Conservation (phyloP, 164 flowering plant species). For the Chimonanthus praecox region DNA sequence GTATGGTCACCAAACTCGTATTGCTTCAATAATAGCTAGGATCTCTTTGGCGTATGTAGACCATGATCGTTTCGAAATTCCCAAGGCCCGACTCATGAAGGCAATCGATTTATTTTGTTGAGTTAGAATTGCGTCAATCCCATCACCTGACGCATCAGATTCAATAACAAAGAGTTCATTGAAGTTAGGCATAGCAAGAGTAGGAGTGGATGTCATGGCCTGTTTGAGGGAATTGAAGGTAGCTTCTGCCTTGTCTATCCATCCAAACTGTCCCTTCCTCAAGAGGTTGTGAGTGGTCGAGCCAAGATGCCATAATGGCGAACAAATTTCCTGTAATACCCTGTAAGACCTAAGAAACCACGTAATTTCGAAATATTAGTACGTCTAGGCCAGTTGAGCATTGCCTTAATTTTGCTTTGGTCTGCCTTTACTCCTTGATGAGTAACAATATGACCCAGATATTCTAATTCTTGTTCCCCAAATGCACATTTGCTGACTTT, state of each 20-base stretch:
- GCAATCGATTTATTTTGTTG: background rate
- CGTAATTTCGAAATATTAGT: background rate
- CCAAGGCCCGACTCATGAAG: background rate
- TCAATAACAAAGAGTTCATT: background rate
- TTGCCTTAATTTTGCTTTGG: background rate
- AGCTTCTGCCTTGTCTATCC: background rate
- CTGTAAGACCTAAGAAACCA: constrained; percentile 2
- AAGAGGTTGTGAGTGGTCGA: background rate
- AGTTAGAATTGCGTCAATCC: background rate
- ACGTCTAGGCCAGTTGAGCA: background rate
- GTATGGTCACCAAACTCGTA: background rate
- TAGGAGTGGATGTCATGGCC: background rate
- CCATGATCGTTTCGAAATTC: background rate
- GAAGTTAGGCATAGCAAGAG: constrained; percentile 1
- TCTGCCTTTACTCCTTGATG: background rate
- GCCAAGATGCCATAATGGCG: constrained; percentile 2
- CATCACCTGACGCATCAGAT: background rate
- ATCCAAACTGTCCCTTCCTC: background rate
- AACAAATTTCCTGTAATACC: constrained; percentile 9
- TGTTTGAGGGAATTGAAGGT: background rate
- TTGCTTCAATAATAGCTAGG: background rate
- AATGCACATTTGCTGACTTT: background rate
- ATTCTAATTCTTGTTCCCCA: background rate
- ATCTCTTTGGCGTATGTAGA: background rate
- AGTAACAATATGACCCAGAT: background rate